Base-by-base conservation (phyloP, 305 asterid species). In the Fraxinus sp. region DNA sequence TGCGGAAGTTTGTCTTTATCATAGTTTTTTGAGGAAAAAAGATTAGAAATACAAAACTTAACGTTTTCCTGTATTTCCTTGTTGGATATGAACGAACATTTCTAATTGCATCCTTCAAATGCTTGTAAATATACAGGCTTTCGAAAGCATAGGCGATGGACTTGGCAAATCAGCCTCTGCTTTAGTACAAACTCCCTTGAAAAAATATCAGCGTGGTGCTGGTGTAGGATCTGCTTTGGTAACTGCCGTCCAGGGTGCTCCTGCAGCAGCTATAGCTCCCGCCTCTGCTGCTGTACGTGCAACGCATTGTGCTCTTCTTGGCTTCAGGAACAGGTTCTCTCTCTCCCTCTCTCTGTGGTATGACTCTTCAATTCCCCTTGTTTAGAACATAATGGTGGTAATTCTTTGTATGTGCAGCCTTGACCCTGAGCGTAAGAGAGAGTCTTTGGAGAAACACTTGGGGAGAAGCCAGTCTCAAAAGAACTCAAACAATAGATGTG, bases 201-300 rank as follows among this genome's bases (percentile, higher is more conserved):
- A 95, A 87, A 91, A 83, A 85, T 92, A 89, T 88, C 92, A 89
- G 81, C 92, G 97, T 57, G 98, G 97, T 84, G 97, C 92, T 82
- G 90, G 97, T 62, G 78, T 97, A 81, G 98, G 98, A 16, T 89
- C 97, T 78, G 95, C 97, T 88, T 87, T 97, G 87, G 93, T 89
- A 35, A 89, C 93, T 72, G 98, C 93, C 57, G 94, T 90, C 87
- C 94, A 91, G 91, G 95, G 93, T 85, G 93, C 95, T 85, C 99
- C 99, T 79, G 97, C 91, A 44, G 99, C 99, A 81, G 99, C 97
- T 32, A 85, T 97, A 64, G 98, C 99, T 89, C 99, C 98, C 20
- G 97, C 97, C 87, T 88, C 98, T 87, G 98, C 97, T 82, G 86
- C 97, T 84, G 97, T 89, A 80, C 94, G 93, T 59, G 99, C 99